phyloP scores from a whole-genome alignment of 805 yeast species.

The Teunomyces stri region DNA sequence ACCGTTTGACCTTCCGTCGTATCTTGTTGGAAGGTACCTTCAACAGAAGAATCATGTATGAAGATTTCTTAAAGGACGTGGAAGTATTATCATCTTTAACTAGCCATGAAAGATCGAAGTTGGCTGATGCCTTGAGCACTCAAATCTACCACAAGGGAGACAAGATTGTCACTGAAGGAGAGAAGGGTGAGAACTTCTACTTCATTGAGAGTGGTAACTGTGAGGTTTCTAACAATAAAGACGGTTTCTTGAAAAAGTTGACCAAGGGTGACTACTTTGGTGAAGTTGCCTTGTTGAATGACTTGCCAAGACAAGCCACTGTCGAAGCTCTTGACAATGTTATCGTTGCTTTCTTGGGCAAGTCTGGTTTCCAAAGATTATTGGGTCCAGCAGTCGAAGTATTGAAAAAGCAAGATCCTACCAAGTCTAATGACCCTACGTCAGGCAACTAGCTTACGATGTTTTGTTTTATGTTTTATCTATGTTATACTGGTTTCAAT shows the following conservation, averaged over 20 bases:
- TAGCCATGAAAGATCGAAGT: constrained; percentile 78
- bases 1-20: constrained; percentile 87
- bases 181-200: constrained; percentile 47
- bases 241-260: constrained; percentile 59
- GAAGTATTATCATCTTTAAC: constrained; percentile 74
- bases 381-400: constrained; percentile 93
- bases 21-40: constrained; percentile 88
- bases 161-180: constrained; percentile 82
- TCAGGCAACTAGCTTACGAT: constrained; percentile 4
- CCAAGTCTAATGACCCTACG: constrained; percentile 20
- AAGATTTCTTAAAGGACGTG: constrained; percentile 80
- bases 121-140: constrained; percentile 92
- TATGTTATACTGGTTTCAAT: background rate
- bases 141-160: constrained; percentile 69
- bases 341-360: constrained; percentile 88
- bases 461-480: constrained; percentile 3
- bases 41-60: constrained; percentile 87
- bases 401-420: constrained; percentile 83
- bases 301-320: constrained; percentile 91
- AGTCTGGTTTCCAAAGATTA: constrained; percentile 89
- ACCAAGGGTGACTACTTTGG: constrained; percentile 92
- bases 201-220: constrained; percentile 74
- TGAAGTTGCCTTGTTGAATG: constrained; percentile 89
- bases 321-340: constrained; percentile 73
- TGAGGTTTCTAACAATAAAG: constrained; percentile 60